Conservation (phyloP, 805 yeast genomes). For the Saccharomycopsis javanensis region DNA sequence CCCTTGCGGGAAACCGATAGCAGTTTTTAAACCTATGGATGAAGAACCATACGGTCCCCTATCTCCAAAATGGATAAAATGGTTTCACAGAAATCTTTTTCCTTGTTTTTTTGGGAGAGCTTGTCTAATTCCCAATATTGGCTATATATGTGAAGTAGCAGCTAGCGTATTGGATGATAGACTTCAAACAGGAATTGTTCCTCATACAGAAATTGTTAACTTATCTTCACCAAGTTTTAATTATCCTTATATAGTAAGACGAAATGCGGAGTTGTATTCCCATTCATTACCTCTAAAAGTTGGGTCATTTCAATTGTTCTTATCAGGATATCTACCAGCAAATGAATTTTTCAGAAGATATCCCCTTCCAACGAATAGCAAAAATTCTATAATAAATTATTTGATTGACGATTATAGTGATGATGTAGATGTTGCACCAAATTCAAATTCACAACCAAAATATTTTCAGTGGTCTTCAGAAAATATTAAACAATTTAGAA, state of each 20-base stretch:
- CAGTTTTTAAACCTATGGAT: constrained; percentile 69
- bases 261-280: constrained; percentile 22
- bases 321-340: constrained; percentile 51
- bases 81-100: constrained; percentile 65
- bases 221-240: constrained; percentile 42
- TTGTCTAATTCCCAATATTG: constrained; percentile 63
- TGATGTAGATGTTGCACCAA: constrained; percentile 3
- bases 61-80: constrained; percentile 72
- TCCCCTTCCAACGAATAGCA: constrained; percentile 39
- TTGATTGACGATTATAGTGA: not conserved
- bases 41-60: constrained; percentile 76
- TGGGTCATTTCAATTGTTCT: constrained; percentile 60
- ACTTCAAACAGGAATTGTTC: constrained; percentile 50
- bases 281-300: constrained; percentile 33
- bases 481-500: constrained; percentile 40
- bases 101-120: constrained; percentile 72
- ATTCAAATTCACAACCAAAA: constrained; percentile 14
- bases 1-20: constrained; percentile 32
- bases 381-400: not conserved
- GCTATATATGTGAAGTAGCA: constrained; percentile 63
- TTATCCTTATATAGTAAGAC: constrained; percentile 40
- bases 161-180: constrained; percentile 58
- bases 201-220: constrained; percentile 50
- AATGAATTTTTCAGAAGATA: constrained; percentile 43
- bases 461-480: constrained; percentile 45